phyloP scores from a whole-genome alignment of 305 asterid genomes.

The Fraxinus velutina region DNA sequence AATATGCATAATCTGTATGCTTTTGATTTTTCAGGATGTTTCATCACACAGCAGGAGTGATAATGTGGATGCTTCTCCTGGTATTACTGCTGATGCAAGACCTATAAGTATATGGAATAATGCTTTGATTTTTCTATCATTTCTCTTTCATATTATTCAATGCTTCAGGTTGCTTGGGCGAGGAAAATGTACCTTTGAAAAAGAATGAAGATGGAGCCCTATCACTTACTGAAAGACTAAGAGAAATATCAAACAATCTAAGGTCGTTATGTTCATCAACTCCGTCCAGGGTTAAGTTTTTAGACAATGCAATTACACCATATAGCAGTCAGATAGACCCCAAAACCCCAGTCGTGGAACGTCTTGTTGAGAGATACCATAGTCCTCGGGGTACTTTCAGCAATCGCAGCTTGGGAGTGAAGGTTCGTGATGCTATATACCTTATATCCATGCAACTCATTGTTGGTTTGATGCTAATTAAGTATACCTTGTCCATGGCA shows the following conservation, averaged over 20 bases:
- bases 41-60: constrained; percentile 26
- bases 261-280: constrained; percentile 51
- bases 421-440: constrained; percentile 40
- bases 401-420: constrained; percentile 51
- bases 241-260: constrained; percentile 49
- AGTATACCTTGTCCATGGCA: constrained; percentile 19
- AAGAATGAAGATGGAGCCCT: constrained; percentile 43
- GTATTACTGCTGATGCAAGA: constrained; percentile 11
- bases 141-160: background rate
- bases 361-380: constrained; percentile 30
- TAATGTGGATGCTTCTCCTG: constrained; percentile 23
- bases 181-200: constrained; percentile 28
- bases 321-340: constrained; percentile 47
- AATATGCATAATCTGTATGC: background rate
- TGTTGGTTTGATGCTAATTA: background rate
- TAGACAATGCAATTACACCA: constrained; percentile 35
- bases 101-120: background rate
- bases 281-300: constrained; percentile 37
- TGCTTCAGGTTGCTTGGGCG: constrained; percentile 31
- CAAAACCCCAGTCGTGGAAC: constrained; percentile 54
- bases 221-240: constrained; percentile 54
- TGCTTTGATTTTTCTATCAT: background rate
- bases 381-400: constrained; percentile 53
- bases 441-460: background rate
- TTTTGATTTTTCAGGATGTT: constrained; percentile 35